These are phyloP conservation scores for Monilinia aucupariae DNA, from an alignment of 2,329 filamentous ascomycete species.

Conservation along the genomic window DNA sequence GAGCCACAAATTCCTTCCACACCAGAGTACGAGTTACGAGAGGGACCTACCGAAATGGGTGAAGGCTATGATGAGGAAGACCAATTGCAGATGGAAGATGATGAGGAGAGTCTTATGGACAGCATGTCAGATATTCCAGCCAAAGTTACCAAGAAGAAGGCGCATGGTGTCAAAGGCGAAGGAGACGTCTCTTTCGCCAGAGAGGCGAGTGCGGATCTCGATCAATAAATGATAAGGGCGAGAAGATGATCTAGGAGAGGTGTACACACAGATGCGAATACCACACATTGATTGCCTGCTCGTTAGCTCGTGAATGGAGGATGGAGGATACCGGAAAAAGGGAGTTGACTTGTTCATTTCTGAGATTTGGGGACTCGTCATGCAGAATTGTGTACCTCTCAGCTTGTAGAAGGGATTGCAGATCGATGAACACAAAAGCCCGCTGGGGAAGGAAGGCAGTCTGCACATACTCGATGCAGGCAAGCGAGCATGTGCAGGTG, in stretches of 20 bases:
- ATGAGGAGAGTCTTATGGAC: constrained; percentile 9
- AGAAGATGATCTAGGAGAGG: background rate
- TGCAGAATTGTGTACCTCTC: background rate
- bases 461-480: background rate
- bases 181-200: background rate
- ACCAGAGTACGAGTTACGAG: constrained; percentile 2
- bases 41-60: background rate
- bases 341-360: background rate
- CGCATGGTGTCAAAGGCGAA: background rate
- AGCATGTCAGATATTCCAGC: constrained; percentile 9
- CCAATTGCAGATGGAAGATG: background rate
- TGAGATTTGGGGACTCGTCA: background rate
- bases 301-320: background rate
- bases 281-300: background rate
- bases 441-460: background rate
- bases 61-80: background rate
- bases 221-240: background rate
- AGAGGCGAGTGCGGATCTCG: constrained; percentile 1
- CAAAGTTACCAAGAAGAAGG: background rate
- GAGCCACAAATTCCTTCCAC: constrained; percentile 4
- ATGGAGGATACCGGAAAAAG: constrained; percentile 8
- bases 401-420: background rate
- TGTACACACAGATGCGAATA: background rate
- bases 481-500: background rate
- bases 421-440: background rate